phyloP scores from a whole-genome alignment of 2,329 filamentous ascomycete genomes.

The Dactylonectria estremocensis region DNA sequence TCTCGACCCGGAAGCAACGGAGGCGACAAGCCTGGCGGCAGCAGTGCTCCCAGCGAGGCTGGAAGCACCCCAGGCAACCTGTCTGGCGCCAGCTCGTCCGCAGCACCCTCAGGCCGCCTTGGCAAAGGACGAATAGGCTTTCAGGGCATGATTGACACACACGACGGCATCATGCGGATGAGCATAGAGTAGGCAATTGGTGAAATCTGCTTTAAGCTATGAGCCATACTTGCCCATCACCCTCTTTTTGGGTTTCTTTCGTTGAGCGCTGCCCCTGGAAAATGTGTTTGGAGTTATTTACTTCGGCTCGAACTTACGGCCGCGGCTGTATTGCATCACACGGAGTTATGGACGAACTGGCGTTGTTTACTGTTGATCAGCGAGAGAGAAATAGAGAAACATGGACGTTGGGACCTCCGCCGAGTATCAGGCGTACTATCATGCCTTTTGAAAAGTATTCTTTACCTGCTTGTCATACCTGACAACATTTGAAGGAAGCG shows the following conservation, averaged over 20 bases:
- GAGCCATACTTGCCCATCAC: neutral
- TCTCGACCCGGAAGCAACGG: conserved; percentile 76
- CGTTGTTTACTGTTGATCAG: conserved; percentile 23
- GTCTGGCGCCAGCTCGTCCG: conserved; percentile 50
- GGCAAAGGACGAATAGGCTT: conserved; percentile 79
- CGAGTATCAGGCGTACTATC: conserved; percentile 7
- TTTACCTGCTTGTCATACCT: conserved; percentile 39
- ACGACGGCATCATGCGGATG: conserved; percentile 96
- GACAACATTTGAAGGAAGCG: conserved; percentile 19
- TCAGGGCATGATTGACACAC: conserved; percentile 96
- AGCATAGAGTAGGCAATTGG: conserved; percentile 81
- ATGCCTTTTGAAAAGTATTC: conserved; percentile 16
- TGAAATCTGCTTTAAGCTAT: neutral
- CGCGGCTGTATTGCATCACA: conserved; percentile 34
- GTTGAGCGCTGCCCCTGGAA: neutral
- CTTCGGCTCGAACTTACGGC: conserved; percentile 3
- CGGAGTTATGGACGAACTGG: conserved; percentile 39
- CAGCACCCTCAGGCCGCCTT: conserved; percentile 62
- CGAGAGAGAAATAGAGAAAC: neutral
- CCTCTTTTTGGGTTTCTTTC: neutral
- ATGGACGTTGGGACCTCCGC: conserved; percentile 9
- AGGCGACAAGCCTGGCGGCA: conserved; percentile 66
- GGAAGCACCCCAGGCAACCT: conserved; percentile 56
- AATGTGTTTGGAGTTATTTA: neutral
- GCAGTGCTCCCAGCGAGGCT: conserved; percentile 67